Base-by-base conservation (phyloP, 78 protist species). In the Planoprotostelium fungivorum region DNA sequence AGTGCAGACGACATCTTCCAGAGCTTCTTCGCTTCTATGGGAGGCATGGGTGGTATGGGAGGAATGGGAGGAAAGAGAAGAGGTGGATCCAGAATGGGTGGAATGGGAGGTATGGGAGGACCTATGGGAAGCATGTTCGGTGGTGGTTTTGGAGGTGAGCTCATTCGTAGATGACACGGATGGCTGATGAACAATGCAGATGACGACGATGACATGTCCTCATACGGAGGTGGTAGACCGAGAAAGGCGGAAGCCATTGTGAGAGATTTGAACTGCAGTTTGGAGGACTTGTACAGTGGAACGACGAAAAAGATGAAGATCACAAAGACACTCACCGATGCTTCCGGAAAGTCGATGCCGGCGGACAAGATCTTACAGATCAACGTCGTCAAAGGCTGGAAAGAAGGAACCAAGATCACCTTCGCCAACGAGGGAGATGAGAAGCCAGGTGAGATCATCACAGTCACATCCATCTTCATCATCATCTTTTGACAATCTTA, bases 271-370 rank as follows among this genome's bases (percentile, higher is more conserved):
- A 36, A 36, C 35, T 85, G 92, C 84, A 90, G 90, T 0, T 87
- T 93, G 0, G 95, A 93, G 29, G 94, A 93, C 9, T 83, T 93
- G 28, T 93, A 88, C 73, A 90, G 85, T 88, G 95, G 95, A 34
- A 88, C 87, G 34, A 85, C 87, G 16, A 85, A 85, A 16, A 85
- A 85, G 37, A 37, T 85, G 37, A 85, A 51, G 73, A 51, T 51
- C 16, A 51, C 73, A 5, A 51, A 51, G 73, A 51, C 73, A 51
- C 16, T 51, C 5, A 51, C 73, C 73, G 87, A 85, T 35, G 36
- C 87, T 16, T 35, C 87, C 16, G 87, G 37, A 85, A 85, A 16
- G 87, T 25, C 29, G 5, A 85, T 37, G 37, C 87, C 36, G 16
- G 87, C 87, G 34, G 89, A 92, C 34, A 92, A 93, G 88, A 93